These are phyloP conservation scores for Priceomyces fermenticarens DNA, from an alignment of 805 yeast genomes.

Conservation along the genomic window DNA sequence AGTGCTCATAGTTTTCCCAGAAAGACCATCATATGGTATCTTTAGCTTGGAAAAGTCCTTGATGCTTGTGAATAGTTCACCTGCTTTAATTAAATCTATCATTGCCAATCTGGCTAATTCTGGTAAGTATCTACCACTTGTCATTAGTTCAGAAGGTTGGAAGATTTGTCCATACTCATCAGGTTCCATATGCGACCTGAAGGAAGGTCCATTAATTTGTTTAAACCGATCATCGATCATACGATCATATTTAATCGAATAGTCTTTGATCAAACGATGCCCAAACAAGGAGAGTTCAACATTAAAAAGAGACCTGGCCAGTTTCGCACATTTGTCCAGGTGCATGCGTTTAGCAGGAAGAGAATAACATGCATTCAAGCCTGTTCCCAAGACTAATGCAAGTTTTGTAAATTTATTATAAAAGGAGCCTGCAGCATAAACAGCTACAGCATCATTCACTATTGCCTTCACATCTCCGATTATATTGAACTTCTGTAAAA, in stretches of 20 bases:
- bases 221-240: slow-evolving; percentile 32
- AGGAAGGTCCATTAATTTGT: slow-evolving; percentile 8
- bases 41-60: slow-evolving; percentile 8
- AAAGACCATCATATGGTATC: slow-evolving; percentile 27
- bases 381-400: slow-evolving; percentile 69
- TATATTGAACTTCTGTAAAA: slow-evolving; percentile 20
- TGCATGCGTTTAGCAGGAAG: slow-evolving; percentile 18
- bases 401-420: slow-evolving; percentile 34
- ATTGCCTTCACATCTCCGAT: slow-evolving; percentile 41
- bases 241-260: slow-evolving; percentile 39
- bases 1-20: slow-evolving; percentile 42
- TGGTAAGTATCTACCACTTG: slow-evolving; percentile 56
- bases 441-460: slow-evolving; percentile 67
- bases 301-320: slow-evolving; percentile 33
- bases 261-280: slow-evolving; percentile 20
- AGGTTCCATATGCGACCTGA: slow-evolving; percentile 28
- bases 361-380: slow-evolving; percentile 54
- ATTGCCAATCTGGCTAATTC: slow-evolving; percentile 48
- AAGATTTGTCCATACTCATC: slow-evolving; percentile 28
- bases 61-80: slow-evolving; percentile 24
- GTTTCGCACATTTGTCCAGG: slow-evolving; percentile 14
- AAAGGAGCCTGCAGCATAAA: slow-evolving; percentile 51
- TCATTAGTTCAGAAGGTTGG: slow-evolving; percentile 56
- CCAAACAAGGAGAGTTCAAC: slow-evolving; percentile 60
- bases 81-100: slow-evolving; percentile 26